Conservation (phyloP, 2,329 filamentous ascomycete genomes). For the Neonectria magnoliae region DNA sequence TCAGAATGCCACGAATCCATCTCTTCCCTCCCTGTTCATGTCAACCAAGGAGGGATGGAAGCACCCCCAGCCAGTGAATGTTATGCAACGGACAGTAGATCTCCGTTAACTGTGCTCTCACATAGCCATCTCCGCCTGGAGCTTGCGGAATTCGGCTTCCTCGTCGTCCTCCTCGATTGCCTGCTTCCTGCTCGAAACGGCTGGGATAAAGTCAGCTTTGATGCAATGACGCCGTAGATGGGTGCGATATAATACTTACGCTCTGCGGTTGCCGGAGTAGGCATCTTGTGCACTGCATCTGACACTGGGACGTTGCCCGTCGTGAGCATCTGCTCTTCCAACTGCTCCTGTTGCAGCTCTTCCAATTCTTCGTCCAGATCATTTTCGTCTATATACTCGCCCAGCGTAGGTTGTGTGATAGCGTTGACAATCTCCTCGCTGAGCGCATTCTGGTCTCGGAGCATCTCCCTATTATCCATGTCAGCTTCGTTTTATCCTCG, state of each 20-base stretch:
- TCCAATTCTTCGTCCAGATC: conserved; percentile 90
- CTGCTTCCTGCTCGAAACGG: conserved; percentile 50
- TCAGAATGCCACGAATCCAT: conserved; percentile 25
- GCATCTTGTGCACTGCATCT: conserved; percentile 81
- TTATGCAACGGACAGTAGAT: conserved; percentile 38
- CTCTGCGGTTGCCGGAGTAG: conserved; percentile 77
- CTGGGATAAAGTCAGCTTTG: conserved; percentile 38
- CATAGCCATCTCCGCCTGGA: conserved; percentile 98
- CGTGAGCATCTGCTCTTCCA: conserved; percentile 94
- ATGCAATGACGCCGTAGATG: neutral
- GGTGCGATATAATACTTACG: conserved; percentile 65
- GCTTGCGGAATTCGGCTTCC: conserved; percentile 89
- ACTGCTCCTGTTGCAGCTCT: conserved; percentile 86
- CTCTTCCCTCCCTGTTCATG: conserved; percentile 29
- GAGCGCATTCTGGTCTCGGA: conserved; percentile 91
- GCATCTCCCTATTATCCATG: conserved; percentile 74
- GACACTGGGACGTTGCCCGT: conserved; percentile 85
- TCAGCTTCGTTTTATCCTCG: conserved; percentile 44
- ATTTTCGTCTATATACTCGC: conserved; percentile 80
- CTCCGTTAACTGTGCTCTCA: conserved; percentile 51
- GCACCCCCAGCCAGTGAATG: conserved; percentile 26
- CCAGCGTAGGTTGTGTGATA: conserved; percentile 77
- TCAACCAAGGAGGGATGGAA: conserved; percentile 19
- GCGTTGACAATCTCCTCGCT: conserved; percentile 92
- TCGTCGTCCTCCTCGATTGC: conserved; percentile 86